These are phyloP conservation scores for Parafenestella ontariensis DNA, from an alignment of 2,329 filamentous ascomycete species.

Conservation along the genomic window DNA sequence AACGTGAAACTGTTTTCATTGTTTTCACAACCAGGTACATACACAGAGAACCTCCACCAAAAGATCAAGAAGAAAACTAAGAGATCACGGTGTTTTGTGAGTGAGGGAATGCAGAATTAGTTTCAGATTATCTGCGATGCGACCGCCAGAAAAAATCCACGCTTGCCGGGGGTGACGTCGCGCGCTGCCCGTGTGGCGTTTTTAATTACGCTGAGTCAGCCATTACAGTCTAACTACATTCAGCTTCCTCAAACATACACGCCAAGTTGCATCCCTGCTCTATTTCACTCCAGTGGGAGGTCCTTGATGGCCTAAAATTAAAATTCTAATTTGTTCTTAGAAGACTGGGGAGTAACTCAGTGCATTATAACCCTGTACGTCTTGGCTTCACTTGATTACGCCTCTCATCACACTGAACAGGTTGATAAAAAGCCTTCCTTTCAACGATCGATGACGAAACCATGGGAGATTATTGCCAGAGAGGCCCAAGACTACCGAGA, in stretches of 20 bases:
- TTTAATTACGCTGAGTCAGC: not conserved
- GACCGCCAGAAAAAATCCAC: not conserved
- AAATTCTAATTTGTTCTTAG: too few relatives aligned
- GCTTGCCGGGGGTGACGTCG: not conserved
- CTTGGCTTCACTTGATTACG: too few relatives aligned
- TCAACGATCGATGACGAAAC: not conserved
- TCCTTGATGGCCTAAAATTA: too few relatives aligned
- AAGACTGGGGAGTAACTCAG: too few relatives aligned
- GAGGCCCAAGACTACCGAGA: slow-evolving; percentile 38
- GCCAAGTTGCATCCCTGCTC: too few relatives aligned
- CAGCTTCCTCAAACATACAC: too few relatives aligned
- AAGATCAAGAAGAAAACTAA: slow-evolving; percentile 12
- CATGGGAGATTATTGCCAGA: slow-evolving; percentile 34
- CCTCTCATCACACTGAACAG: too few relatives aligned
- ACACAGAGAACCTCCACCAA: slow-evolving; percentile 19
- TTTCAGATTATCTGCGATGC: not conserved
- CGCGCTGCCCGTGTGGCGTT: not conserved
- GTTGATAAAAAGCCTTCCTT: too few relatives aligned
- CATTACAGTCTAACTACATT: too few relatives aligned
- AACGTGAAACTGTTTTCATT: slow-evolving; percentile 35
- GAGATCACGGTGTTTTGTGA: slow-evolving; percentile 6
- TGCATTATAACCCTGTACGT: too few relatives aligned
- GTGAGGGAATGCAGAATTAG: not conserved
- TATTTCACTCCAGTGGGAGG: too few relatives aligned
- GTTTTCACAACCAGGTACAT: slow-evolving; percentile 28